Conservation (phyloP, 1,139 yeast genomes). For the Barnettozyma hawaiiensis region DNA sequence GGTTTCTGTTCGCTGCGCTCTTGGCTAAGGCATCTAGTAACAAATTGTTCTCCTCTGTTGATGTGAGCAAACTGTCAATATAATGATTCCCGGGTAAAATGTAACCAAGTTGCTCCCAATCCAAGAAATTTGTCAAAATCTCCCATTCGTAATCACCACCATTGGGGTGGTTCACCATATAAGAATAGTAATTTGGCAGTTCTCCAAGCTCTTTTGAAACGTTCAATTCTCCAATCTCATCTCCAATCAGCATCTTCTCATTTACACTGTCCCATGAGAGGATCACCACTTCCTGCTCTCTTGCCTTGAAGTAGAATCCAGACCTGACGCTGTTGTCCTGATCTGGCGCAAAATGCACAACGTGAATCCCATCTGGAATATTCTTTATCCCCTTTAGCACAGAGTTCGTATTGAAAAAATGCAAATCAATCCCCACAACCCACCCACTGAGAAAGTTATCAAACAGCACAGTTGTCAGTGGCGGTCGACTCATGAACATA, state of each 20-base stretch:
- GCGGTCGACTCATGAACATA: constrained; percentile 27
- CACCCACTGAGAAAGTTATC: constrained; percentile 28
- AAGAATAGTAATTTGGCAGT: constrained; percentile 28
- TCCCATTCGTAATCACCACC: constrained; percentile 22
- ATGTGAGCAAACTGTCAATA: constrained; percentile 35
- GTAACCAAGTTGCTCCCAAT: constrained; percentile 14
- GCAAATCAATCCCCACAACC: constrained; percentile 35
- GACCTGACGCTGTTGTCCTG: constrained; percentile 24
- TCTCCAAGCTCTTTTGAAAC: constrained; percentile 25
- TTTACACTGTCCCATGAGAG: constrained; percentile 27
- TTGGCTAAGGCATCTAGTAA: constrained; percentile 28
- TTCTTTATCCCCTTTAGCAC: constrained; percentile 33
- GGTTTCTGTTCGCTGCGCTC: constrained; percentile 16
- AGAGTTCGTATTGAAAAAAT: constrained; percentile 32
- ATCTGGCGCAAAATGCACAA: constrained; percentile 34
- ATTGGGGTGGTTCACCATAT: constrained; percentile 29
- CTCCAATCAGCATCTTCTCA: constrained; percentile 27
- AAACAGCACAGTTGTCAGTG: constrained; percentile 28
- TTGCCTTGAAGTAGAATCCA: constrained; percentile 28
- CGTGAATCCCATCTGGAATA: constrained; percentile 34
- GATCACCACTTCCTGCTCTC: constrained; percentile 21
- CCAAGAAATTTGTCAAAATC: constrained; percentile 21
- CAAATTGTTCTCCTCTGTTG: constrained; percentile 35
- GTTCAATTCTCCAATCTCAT: constrained; percentile 29
- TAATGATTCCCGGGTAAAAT: constrained; percentile 24